Conservation (phyloP, 306 rosid species). For the Quercus dentata region DNA sequence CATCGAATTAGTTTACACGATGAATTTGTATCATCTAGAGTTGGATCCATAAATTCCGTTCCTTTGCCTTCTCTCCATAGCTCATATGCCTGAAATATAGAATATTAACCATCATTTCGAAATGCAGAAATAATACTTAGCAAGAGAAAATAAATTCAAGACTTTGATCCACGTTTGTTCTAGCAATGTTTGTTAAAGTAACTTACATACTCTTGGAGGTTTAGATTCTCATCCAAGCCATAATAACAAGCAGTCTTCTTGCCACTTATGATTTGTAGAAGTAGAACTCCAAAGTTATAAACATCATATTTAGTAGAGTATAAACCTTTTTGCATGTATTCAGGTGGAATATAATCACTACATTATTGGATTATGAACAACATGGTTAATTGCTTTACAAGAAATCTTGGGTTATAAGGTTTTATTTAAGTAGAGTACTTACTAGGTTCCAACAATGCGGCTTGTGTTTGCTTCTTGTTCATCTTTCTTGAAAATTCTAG, state of each 20-base stretch:
- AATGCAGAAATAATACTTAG: background rate
- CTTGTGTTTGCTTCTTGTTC: conserved; percentile 62
- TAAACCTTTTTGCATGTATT: conserved; percentile 48
- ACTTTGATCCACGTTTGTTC: too few species aligned
- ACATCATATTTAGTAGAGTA: conserved; percentile 55
- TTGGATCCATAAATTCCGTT: conserved; percentile 42
- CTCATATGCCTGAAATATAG: conserved; percentile 44
- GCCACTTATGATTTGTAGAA: conserved; percentile 64
- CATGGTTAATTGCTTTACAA: background rate
- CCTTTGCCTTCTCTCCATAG: conserved; percentile 50
- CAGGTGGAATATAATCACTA: conserved; percentile 60
- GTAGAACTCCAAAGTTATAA: conserved; percentile 38
- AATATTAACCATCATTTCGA: background rate
- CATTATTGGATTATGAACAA: background rate
- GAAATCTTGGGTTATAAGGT: background rate
- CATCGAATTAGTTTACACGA: conserved; percentile 50
- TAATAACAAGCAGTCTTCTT: conserved; percentile 40
- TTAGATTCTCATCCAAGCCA: conserved; percentile 36
- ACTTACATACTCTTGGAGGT: conserved; percentile 56
- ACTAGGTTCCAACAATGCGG: conserved; percentile 63
- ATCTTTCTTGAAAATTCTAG: conserved; percentile 48
- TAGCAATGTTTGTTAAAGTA: background rate
- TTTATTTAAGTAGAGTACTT: conserved; percentile 14
- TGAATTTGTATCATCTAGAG: conserved; percentile 45
- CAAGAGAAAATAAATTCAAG: background rate